phyloP scores from a whole-genome alignment of 768 basidiomycete genomes.

The Phanerochaete carnosa region DNA sequence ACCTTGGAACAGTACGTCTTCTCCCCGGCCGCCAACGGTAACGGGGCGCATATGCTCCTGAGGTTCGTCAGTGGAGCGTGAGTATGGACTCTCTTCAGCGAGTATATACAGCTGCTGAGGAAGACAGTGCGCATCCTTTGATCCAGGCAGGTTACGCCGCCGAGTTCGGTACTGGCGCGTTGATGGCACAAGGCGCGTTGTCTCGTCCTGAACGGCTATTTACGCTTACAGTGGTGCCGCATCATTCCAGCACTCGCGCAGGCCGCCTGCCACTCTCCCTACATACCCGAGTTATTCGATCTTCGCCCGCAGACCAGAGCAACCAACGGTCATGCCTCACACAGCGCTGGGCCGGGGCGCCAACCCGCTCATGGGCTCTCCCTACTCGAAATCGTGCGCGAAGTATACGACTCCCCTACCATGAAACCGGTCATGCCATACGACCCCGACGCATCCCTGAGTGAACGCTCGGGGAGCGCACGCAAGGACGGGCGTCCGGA shows the following conservation, averaged over 20 bases:
- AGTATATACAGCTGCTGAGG: background rate
- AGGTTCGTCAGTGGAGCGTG: slow-evolving; percentile 35
- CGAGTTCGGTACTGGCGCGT: slow-evolving; percentile 48
- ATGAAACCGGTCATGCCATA: slow-evolving; percentile 52
- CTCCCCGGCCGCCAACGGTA: slow-evolving; percentile 28
- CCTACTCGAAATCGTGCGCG: slow-evolving; percentile 47
- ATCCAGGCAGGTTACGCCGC: slow-evolving; percentile 56
- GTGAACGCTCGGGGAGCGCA: slow-evolving; percentile 31
- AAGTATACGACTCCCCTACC: slow-evolving; percentile 46
- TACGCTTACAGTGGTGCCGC: background rate
- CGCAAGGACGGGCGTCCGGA: slow-evolving; percentile 36
- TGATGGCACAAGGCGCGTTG: slow-evolving; percentile 44
- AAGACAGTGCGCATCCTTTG: slow-evolving; percentile 46
- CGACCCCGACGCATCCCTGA: slow-evolving; percentile 41
- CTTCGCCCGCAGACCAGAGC: slow-evolving; percentile 5
- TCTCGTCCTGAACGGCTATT: no score
- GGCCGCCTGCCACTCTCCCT: slow-evolving; percentile 38
- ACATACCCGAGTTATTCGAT: slow-evolving; percentile 31
- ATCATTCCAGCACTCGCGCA: slow-evolving; percentile 42
- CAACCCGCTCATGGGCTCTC: slow-evolving; percentile 32
- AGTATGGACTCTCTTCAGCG: slow-evolving; percentile 13
- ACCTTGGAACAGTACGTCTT: slow-evolving; percentile 51
- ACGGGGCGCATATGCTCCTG: slow-evolving; percentile 30
- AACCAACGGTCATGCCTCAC: background rate
- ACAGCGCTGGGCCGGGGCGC: background rate